A percentile compares a stretch with the other conserved stretches of the same genome.
Evolutionary conservation across 306 rosid species (phyloP).

Genomic region (Vigna angularis): DNA sequence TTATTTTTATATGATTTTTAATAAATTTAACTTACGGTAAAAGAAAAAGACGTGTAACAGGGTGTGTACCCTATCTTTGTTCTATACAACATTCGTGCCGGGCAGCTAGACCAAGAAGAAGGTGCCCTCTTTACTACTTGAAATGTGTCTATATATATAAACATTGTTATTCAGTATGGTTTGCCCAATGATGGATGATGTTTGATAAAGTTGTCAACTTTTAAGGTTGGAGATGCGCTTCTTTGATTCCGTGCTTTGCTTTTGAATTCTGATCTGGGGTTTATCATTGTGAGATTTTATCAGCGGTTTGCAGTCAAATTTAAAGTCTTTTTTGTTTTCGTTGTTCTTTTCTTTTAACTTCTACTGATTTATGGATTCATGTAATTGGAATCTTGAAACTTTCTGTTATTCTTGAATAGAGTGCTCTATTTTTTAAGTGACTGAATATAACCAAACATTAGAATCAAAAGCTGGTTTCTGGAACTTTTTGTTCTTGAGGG

Average conservation of each 20-base stretch:
- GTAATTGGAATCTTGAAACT: slow-evolving; percentile 4
- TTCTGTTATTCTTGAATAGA: background rate
- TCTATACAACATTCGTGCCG: background rate
- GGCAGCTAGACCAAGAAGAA: background rate
- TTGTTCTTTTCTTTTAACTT: background rate
- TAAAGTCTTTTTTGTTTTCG: background rate
- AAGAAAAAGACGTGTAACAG: background rate
- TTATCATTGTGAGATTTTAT: slow-evolving; percentile 10
- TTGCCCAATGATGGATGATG: slow-evolving; percentile 1
- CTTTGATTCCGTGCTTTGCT: slow-evolving; percentile 9
- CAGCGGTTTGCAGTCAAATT: slow-evolving; percentile 9
- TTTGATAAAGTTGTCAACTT: slow-evolving; percentile 30
- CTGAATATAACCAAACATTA: background rate
- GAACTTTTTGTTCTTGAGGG: background rate
- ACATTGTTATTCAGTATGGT: background rate
- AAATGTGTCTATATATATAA: background rate
- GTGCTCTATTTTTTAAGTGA: background rate
- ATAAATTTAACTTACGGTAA: background rate
- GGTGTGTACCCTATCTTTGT: background rate
- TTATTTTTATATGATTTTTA: background rate
- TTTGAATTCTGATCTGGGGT: slow-evolving; percentile 26
- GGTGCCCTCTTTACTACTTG: background rate
- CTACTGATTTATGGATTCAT: background rate
- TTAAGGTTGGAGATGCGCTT: slow-evolving; percentile 46
- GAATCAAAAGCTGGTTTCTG: background rate